A percentile compares a stretch with the other conserved stretches of the same genome.
These are phyloP conservation scores for Rhodosporidiobolus sp. DNA, from an alignment of 768 basidiomycete genomes.

Conservation along the genomic window DNA sequence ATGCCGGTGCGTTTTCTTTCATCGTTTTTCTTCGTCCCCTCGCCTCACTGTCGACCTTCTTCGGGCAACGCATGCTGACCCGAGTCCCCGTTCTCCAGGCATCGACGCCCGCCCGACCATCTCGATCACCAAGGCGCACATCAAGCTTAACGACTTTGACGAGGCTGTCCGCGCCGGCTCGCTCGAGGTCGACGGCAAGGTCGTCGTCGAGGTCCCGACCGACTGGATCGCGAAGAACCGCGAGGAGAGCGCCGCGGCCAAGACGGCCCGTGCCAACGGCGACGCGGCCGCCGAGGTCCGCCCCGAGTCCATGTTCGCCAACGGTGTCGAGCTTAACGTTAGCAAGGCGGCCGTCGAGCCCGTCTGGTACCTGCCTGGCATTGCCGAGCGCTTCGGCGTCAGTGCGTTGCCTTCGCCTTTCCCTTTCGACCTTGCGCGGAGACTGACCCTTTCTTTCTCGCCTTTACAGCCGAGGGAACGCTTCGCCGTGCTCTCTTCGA, in stretches of 20 bases:
- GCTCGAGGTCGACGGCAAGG: constrained; percentile 72
- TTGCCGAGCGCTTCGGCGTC: constrained; percentile 80
- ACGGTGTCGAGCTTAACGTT: constrained; percentile 82
- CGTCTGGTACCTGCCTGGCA: constrained; percentile 87
- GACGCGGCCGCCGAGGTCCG: constrained; percentile 35
- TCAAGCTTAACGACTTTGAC: constrained; percentile 92
- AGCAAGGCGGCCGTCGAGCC: constrained; percentile 95
- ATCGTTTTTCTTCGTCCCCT: neutral
- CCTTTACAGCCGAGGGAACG: constrained; percentile 75
- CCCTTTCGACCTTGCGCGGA: too few species aligned
- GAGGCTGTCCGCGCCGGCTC: constrained; percentile 70
- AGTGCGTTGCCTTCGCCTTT: neutral
- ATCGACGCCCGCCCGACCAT: constrained; percentile 89
- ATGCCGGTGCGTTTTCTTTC: constrained; percentile 49
- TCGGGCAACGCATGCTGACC: too few species aligned
- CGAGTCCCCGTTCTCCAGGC: constrained; percentile 50
- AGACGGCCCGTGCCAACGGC: constrained; percentile 57
- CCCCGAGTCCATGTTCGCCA: constrained; percentile 45
- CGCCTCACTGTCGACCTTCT: too few species aligned
- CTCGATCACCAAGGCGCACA: constrained; percentile 81
- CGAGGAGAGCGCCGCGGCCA: constrained; percentile 58
- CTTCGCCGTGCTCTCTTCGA: constrained; percentile 91
- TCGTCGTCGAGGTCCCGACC: constrained; percentile 69
- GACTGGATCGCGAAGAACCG: constrained; percentile 46
- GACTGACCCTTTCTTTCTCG: neutral